Evolutionary conservation across 495 filamentous ascomycete genomes (phyloP), one percentile per base, ranked within the genome.

Genomic region (Penicillium waksmanii): DNA sequence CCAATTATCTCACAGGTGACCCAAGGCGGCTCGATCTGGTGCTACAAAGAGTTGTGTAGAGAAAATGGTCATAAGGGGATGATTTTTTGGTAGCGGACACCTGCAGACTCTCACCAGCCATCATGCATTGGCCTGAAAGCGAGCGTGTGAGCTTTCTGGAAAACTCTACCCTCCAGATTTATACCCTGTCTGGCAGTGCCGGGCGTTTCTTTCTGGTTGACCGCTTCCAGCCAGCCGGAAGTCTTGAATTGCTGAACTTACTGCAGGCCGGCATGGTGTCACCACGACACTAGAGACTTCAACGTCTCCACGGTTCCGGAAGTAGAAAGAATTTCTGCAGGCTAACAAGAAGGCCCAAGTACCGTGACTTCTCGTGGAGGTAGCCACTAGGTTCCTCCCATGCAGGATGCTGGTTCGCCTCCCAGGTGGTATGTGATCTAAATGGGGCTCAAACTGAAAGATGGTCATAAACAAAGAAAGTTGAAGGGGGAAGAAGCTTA

Each of bases 21-120:
- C 27, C 54, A 43, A 57, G 51, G 66, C 51, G 60, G 61, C 58
- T 65, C 64, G n/a, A 64, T 53, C 50, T 60, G 50, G 64, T 66
- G 21, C 61, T 56, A 67, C 66, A 56, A 47, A 62, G 18, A 42
- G 44, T 9, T 17, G 19, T 23, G 9, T 36, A 49, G 35, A 36
- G 42, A 43, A 31, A 31, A 65, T 36, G 48, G 10, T 12, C 51
- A 11, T 46, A 21, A n/a, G 17, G 19, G n/a, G 53, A 46, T 50
- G 53, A 48, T 51, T 27, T 15, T 48, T 52, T 50, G 49, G 48
- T 44, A 38, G 25, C 57, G 64, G 64, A 15, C 19, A 35, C 46
- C 57, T 66, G 64, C 64, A 66, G 61, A 40, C 38, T 27, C 40
- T 57, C 40, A 46, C 40, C 55, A 56, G 56, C 38, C 54, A 55